Conservation (phyloP, 345 rosid genomes). For the Brassica nigra region DNA sequence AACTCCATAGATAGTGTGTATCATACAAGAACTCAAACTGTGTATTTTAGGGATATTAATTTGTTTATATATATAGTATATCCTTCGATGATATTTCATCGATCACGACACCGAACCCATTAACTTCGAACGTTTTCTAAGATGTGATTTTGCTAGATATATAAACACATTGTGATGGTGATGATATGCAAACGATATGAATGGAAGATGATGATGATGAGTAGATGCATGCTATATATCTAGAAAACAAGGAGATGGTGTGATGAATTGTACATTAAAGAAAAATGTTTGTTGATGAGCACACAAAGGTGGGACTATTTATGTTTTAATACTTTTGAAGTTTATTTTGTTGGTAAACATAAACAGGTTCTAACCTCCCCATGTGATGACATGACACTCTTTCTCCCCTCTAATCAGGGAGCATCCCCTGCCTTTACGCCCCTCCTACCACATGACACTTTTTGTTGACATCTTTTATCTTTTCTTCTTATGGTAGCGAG, state of each 20-base stretch:
- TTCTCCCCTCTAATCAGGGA: slow-evolving; percentile 39
- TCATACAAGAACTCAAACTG: too few species aligned
- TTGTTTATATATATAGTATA: not conserved
- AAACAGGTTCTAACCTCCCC: slow-evolving; percentile 35
- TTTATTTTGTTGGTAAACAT: slow-evolving; percentile 26
- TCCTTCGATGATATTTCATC: not conserved
- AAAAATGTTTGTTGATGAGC: slow-evolving; percentile 36
- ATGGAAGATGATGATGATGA: not conserved
- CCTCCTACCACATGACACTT: slow-evolving; percentile 5
- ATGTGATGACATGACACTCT: slow-evolving; percentile 44
- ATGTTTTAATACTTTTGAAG: slow-evolving; percentile 27
- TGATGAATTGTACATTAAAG: slow-evolving; percentile 38
- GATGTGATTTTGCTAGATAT: not conserved
- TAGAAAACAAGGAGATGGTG: slow-evolving; percentile 39
- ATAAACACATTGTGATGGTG: not conserved
- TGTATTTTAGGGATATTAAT: not conserved
- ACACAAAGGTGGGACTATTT: slow-evolving; percentile 41
- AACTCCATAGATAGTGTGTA: slow-evolving; percentile 10
- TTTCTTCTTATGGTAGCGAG: not conserved
- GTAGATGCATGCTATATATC: slow-evolving; percentile 25
- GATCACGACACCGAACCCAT: not conserved
- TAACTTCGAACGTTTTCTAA: not conserved
- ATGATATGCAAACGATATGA: slow-evolving; percentile 11
- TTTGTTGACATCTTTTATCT: not conserved
- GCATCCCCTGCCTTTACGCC: slow-evolving; percentile 39